Evolutionary conservation across 2,329 filamentous ascomycete genomes (phyloP), one percentile per base, ranked within the genome.

Genomic region (Fusarium algeriense): DNA sequence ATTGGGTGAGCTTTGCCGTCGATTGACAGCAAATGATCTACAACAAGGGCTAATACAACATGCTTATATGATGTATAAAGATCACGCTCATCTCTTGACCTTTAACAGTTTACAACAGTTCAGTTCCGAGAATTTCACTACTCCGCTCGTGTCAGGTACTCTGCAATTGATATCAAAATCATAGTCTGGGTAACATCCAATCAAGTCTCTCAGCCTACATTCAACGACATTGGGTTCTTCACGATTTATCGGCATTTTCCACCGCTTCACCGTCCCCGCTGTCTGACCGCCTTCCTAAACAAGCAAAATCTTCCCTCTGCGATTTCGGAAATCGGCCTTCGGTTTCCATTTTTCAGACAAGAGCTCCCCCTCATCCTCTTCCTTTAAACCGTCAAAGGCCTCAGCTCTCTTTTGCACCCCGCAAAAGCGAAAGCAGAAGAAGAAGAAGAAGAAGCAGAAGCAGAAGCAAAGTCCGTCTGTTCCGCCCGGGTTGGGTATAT

Each of bases 361-460:
- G 57, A 73, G 62, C 67, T 73, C 55, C 70, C 70, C 57, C 48
- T 52, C 48, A 38, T 63, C 50, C 50, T 69, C 60, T 53, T 71
- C 45, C 60, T 52, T 69, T 56, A 67, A 70, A 58, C 44, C 30
- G 69, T 44, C 52, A 64, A 70, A 55, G 43, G 53, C 52, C 49
- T 60, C 67, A 55, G 64, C 41, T 56, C 53, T 50, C 34, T 54
- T 64, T 52, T 57, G 30, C 40, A 43, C 41, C 54, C 49, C 32
- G 41, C 60, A 60, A 58, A 67, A 44, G 45, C 19, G 30, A n/a
- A 46, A 32, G 38, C n/a, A 45, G 7, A 54, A 23, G 20, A 23
- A 23, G 20, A 23, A 23, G 20, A 23, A 23, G 20, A 3, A 35
- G 13, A 23, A 23, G 23, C 23, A 40, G 38, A 40, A 40, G n/a